These are phyloP conservation scores for Phenoliferia sp. DNA, from an alignment of 1,284 basidiomycete genomes.

Conservation along the genomic window DNA sequence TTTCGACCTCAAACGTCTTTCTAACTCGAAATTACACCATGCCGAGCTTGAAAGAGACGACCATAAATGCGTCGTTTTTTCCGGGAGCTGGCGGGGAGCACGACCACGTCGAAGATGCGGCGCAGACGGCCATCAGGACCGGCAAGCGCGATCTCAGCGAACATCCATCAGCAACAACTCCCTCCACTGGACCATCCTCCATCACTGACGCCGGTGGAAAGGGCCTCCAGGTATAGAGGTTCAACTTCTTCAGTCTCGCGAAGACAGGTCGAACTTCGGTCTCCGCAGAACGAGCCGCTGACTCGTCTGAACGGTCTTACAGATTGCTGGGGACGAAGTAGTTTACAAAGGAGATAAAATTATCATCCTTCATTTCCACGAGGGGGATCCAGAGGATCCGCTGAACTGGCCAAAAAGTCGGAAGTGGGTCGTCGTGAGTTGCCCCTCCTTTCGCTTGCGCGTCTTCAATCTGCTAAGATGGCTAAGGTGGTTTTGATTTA, in stretches of 20 bases:
- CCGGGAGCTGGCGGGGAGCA: slow-evolving; percentile 19
- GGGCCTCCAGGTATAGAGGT: background rate
- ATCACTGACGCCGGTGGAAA: background rate
- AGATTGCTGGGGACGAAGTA: background rate
- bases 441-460: too few relatives aligned
- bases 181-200: background rate
- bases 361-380: slow-evolving; percentile 31
- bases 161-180: background rate
- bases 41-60: slow-evolving; percentile 20
- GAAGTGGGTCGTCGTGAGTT: slow-evolving; percentile 27
- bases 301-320: background rate
- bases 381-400: slow-evolving; percentile 28
- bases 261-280: background rate
- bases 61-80: slow-evolving; percentile 23
- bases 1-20: too few relatives aligned
- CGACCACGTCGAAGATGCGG: slow-evolving; percentile 14
- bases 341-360: slow-evolving; percentile 18
- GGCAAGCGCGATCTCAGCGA: slow-evolving; percentile 16
- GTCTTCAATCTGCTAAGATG: background rate
- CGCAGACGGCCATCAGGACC: background rate
- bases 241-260: background rate
- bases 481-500: background rate
- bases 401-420: slow-evolving; percentile 10
- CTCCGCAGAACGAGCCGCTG: background rate
- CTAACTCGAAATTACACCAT: too few relatives aligned